These are phyloP conservation scores for Fusarium tuaranense DNA, from an alignment of 2,329 filamentous ascomycete genomes.

Conservation along the genomic window DNA sequence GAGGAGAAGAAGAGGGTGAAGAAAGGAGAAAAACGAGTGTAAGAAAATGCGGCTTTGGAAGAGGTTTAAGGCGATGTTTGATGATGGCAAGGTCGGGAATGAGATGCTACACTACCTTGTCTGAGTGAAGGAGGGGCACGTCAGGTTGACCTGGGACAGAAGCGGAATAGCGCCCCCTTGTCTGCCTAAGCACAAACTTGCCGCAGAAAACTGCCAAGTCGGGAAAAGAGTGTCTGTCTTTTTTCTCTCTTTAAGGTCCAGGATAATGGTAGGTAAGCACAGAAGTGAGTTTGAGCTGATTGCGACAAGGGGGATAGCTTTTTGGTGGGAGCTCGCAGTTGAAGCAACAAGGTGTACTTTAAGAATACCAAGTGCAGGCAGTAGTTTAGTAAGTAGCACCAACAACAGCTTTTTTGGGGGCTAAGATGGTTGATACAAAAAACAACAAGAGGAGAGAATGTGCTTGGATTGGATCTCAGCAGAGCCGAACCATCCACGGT, in stretches of 20 bases:
- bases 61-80: constrained; percentile 7
- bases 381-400: background rate
- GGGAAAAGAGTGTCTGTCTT: background rate
- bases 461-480: no score
- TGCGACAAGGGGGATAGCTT: background rate
- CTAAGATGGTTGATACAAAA: background rate
- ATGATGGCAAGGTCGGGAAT: background rate
- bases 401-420: background rate
- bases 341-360: background rate
- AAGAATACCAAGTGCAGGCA: background rate
- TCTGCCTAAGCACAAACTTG: background rate
- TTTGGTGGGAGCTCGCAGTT: background rate
- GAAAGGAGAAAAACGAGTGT: constrained; percentile 25
- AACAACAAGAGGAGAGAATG: background rate
- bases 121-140: background rate
- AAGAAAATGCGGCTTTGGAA: constrained; percentile 12
- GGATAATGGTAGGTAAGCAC: background rate
- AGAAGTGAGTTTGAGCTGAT: background rate
- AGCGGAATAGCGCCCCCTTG: constrained; percentile 1
- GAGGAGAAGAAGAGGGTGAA: background rate
- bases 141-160: constrained; percentile 2
- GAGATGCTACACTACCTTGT: background rate
- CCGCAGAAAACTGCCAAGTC: background rate
- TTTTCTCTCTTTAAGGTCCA: background rate
- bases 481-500: background rate